Conservation (phyloP, 2,329 filamentous ascomycete species). For the Colletotrichum brevisporum region DNA sequence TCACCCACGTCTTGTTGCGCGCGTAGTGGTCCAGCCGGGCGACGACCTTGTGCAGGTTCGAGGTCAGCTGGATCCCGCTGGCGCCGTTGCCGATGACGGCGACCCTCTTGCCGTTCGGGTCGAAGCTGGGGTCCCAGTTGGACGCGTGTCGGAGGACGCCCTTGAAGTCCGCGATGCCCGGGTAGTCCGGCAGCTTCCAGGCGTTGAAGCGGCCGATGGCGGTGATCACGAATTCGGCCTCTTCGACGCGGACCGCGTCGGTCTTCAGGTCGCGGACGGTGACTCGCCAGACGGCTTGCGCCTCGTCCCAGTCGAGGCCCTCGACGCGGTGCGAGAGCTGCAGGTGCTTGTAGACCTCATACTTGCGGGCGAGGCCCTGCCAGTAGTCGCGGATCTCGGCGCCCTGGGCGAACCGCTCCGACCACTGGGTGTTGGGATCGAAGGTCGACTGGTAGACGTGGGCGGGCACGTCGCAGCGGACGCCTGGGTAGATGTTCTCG, state of each 20-base stretch:
- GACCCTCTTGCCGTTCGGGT: constrained; percentile 64
- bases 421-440: constrained; percentile 77
- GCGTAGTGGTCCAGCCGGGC: constrained; percentile 74
- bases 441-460: constrained; percentile 81
- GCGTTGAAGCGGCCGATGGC: constrained; percentile 77
- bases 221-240: constrained; percentile 73
- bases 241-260: constrained; percentile 57
- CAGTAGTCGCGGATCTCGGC: constrained; percentile 78
- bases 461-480: constrained; percentile 76
- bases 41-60: constrained; percentile 65
- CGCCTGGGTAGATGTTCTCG: constrained; percentile 73
- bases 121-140: constrained; percentile 68
- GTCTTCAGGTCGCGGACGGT: constrained; percentile 57
- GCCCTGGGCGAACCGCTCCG: constrained; percentile 76
- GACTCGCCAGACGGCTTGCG: constrained; percentile 68
- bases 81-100: constrained; percentile 76
- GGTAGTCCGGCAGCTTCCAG: constrained; percentile 74
- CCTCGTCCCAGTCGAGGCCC: constrained; percentile 68
- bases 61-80: constrained; percentile 70
- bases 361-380: constrained; percentile 72
- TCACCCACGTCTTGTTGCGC: constrained; percentile 77
- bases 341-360: constrained; percentile 73
- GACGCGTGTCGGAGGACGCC: constrained; percentile 72
- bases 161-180: constrained; percentile 68
- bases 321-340: constrained; percentile 70